Percentiles rank a stretch among this genome's conserved stretches.
phyloP scores from a whole-genome alignment of 2,329 filamentous ascomycete species.

The Apiospora arundinis region DNA sequence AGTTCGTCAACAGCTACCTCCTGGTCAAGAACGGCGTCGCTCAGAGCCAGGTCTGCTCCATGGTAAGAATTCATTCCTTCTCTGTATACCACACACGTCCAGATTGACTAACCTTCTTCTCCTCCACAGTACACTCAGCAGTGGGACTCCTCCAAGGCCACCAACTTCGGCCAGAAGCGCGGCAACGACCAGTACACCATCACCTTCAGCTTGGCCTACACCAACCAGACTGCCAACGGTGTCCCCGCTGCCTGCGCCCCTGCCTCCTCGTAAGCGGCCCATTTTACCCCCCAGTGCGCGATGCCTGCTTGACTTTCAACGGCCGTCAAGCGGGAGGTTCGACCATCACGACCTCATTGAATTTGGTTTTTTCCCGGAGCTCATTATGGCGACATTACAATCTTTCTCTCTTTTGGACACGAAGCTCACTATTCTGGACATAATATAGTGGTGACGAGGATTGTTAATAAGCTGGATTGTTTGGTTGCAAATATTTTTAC shows the following conservation, averaged over 20 bases:
- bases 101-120: not conserved
- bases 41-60: constrained; percentile 45
- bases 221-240: not conserved
- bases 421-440: not conserved
- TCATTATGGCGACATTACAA: not conserved
- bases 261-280: not conserved
- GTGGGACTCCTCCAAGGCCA: not conserved
- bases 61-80: constrained; percentile 27
- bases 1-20: constrained; percentile 47
- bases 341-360: not conserved
- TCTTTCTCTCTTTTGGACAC: not conserved
- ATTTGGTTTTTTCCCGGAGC: not conserved
- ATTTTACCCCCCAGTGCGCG: not conserved
- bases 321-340: not conserved
- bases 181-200: constrained; percentile 20
- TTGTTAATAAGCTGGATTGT: not conserved
- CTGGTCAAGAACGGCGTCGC: constrained; percentile 44
- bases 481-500: not conserved
- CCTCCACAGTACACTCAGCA: not conserved
- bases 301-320: too few species aligned
- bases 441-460: not conserved
- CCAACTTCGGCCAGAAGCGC: constrained; percentile 12
- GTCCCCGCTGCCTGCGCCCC: not conserved
- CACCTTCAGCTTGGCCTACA: constrained; percentile 15
- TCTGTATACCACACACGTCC: too few species aligned